A percentile compares a stretch with the other conserved stretches of the same genome.
Evolutionary conservation across 345 rosid genomes (phyloP).

Genomic region (Lagerstroemia speciosa): DNA sequence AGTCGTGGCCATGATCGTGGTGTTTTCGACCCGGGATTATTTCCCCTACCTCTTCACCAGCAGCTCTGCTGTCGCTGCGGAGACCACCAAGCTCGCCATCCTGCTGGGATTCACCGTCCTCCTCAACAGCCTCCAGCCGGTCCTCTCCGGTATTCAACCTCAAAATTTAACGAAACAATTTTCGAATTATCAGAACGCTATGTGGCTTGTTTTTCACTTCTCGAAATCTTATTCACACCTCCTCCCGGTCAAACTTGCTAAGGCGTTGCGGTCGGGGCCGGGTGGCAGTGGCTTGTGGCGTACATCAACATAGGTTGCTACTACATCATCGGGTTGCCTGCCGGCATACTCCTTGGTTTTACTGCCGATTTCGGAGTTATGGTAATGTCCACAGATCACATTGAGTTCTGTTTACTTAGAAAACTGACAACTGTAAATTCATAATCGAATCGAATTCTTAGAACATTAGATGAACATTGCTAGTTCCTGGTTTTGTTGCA

Average conservation of each 20-base stretch:
- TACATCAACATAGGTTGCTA: constrained; percentile 41
- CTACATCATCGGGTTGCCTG: constrained; percentile 40
- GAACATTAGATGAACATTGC: no score
- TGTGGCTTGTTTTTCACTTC: neutral
- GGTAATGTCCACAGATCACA: constrained; percentile 12
- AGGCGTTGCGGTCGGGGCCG: constrained; percentile 49
- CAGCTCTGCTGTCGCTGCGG: constrained; percentile 1
- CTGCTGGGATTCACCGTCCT: constrained; percentile 54
- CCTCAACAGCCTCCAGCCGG: constrained; percentile 58
- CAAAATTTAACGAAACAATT: constrained; percentile 18
- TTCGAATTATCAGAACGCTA: neutral
- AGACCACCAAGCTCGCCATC: constrained; percentile 26
- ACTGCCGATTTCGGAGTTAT: constrained; percentile 26
- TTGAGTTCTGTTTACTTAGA: neutral
- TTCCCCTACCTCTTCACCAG: constrained; percentile 6
- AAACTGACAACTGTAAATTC: no score
- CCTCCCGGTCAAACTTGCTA: neutral
- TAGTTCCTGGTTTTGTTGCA: neutral
- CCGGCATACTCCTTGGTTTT: constrained; percentile 39
- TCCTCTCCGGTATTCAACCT: constrained; percentile 40
- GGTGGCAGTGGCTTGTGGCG: constrained; percentile 43
- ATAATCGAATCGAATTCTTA: no score
- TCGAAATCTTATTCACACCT: neutral
- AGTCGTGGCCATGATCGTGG: neutral
- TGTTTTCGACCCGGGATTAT: constrained; percentile 1